These are phyloP conservation scores for Parafenestella ontariensis DNA, from an alignment of 2,329 filamentous ascomycete species.

Conservation along the genomic window DNA sequence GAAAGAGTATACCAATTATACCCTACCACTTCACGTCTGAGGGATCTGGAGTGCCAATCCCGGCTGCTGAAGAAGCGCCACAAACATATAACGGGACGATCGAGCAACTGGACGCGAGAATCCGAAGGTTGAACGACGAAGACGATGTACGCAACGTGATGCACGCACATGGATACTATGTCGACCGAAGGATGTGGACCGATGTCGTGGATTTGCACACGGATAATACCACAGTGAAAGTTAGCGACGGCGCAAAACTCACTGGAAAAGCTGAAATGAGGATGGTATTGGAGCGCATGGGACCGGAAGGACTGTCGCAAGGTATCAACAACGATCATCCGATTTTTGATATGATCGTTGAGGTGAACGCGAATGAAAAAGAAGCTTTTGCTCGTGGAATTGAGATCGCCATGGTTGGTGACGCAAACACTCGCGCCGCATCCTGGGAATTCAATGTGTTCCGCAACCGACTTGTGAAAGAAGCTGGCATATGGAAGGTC, in stretches of 20 bases:
- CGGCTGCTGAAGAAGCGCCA: constrained; percentile 10
- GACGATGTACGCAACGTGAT: constrained; percentile 33
- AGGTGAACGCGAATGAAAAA: constrained; percentile 18
- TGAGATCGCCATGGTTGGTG: constrained; percentile 32
- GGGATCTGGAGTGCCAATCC: constrained; percentile 27
- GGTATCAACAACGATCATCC: constrained; percentile 35
- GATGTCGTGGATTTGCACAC: constrained; percentile 32
- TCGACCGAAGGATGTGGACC: constrained; percentile 36
- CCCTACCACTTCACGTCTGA: constrained; percentile 34
- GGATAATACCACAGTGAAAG: constrained; percentile 12
- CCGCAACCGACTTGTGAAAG: constrained; percentile 28
- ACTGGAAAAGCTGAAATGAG: constrained; percentile 21
- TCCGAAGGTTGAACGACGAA: constrained; percentile 28
- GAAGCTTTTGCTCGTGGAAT: constrained; percentile 28
- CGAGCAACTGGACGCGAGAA: constrained; percentile 19
- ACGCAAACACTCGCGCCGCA: constrained; percentile 22
- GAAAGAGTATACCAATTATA: constrained; percentile 21
- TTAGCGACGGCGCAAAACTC: constrained; percentile 11
- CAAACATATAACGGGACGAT: constrained; percentile 15
- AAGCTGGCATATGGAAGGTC: constrained; percentile 26
- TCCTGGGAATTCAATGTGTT: constrained; percentile 38
- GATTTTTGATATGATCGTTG: constrained; percentile 34
- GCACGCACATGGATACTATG: constrained; percentile 33
- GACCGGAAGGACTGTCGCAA: constrained; percentile 24
- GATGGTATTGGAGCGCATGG: constrained; percentile 27